Evolutionary conservation across 331 rosid genomes (phyloP).

Genomic region (Rhamnella rubrinervis): DNA sequence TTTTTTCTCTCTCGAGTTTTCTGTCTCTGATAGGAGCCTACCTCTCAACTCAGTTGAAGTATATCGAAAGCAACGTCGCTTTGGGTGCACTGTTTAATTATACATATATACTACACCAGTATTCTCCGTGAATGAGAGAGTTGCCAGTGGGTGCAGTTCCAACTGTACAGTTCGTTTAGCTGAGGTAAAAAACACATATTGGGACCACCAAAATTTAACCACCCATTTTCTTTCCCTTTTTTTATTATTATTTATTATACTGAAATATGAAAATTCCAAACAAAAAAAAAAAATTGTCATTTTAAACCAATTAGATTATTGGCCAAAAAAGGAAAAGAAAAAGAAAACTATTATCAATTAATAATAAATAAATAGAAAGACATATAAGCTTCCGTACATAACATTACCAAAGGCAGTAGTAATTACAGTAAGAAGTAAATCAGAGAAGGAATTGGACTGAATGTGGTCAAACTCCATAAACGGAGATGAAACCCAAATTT

Average conservation of each 20-base stretch:
- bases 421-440: neutral
- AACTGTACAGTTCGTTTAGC: constrained; percentile 36
- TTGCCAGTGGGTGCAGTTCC: constrained; percentile 29
- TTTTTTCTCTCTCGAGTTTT: constrained; percentile 19
- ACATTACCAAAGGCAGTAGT: too few species aligned
- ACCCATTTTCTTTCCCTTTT: neutral
- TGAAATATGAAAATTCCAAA: too few species aligned
- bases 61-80: constrained; percentile 70
- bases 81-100: constrained; percentile 35
- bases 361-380: neutral
- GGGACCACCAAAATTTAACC: constrained; percentile 32
- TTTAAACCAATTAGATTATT: too few species aligned
- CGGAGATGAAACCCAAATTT: neutral
- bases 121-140: neutral
- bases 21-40: constrained; percentile 38
- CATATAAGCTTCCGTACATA: too few species aligned
- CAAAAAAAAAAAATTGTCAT: too few species aligned
- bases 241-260: too few species aligned
- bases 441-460: neutral
- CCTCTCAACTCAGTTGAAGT: constrained; percentile 68
- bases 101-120: constrained; percentile 13
- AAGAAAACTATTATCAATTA: too few species aligned
- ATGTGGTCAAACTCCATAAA: neutral
- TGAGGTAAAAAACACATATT: constrained; percentile 6
- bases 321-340: too few species aligned